Evolutionary conservation across 2,329 filamentous ascomycete species (phyloP), one percentile per base, ranked within the genome.

Genomic region (Xylaria sp.): DNA sequence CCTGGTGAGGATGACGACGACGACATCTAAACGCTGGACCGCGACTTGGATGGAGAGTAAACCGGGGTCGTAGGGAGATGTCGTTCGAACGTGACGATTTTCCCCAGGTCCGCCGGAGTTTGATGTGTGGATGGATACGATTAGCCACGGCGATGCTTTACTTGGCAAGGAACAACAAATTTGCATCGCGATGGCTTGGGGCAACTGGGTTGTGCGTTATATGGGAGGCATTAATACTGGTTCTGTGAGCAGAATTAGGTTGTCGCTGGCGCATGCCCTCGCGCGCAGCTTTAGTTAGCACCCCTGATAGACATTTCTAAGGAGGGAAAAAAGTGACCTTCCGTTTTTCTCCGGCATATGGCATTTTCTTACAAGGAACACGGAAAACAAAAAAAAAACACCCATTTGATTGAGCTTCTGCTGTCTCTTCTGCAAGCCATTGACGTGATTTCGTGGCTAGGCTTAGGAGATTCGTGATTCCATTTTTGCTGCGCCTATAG

Each of bases 1-100:
- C 94, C 94, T 68, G 92, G 92, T 73, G 94, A 97, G 84, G 90
- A 95, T 68, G 93, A 96, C 70, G 86, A 91, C 68, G 84, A 87
- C 63, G 81, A 84, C 73, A 75, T 84, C 76, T 84, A 82, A 80
- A 78, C 52, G 64, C 59, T 59, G 47, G 57, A 63, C 62, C 55
- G 66, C 47, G 18, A 63, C 53, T 64, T 51, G 57, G 44, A 61
- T 39, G 59, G 63, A 49, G 48, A 55, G 63, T 54, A 44, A 58
- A 59, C 46, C 53, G 56, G 58, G 44, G 57, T 59, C 59, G 57
- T 57, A 55, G 47, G 54, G 51, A 56, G 48, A 52, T 59, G 47
- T 57, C 53, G 50, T 50, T 54, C 54, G n/a, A 5, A 50, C 54
- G 60, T 55, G 54, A 57, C 44, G 52, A 50, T 54, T 58, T 50